Base-by-base conservation (phyloP, 805 yeast species). In the Lipomyces starkeyi region DNA sequence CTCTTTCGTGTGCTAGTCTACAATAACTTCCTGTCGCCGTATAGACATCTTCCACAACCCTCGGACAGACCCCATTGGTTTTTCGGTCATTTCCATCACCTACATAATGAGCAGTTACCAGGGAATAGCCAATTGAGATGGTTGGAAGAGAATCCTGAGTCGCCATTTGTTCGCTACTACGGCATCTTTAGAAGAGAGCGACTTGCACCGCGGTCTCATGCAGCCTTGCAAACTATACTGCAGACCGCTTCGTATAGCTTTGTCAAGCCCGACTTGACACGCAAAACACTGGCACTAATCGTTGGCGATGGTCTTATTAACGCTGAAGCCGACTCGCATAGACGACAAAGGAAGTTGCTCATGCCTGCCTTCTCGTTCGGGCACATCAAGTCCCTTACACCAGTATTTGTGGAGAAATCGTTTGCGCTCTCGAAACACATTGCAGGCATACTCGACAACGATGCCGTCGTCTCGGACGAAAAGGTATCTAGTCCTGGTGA, bases 271-370 rank as follows among this genome's bases (percentile, higher is more conserved):
- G 8, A 17, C 1, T 13, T 14, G 11, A 53, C 68, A 29, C 63
- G 62, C 11, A 27, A 52, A 35, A n/a, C 11, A 17, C 58, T 69
- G 27, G 62, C 22, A 0, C 11, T 43, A 55, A 34, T 65, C 52
- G 11, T 66, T 29, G 71, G 71, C 2, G 61, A 60, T 25, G 71
- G 71, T n/a, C n/a, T 68, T n/a, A 57, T 68, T 11, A 22, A n/a
- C n/a, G 65, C 67, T 13, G 71, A 68, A 29, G 67, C 65, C n/a
- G 69, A 68, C 29, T 22, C 34, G 6, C 71, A 68, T 17, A 68
- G 52, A 27, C 64, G 70, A 14, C 69, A 66, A 57, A 53, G 70
- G 52, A 59, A 62, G 40, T 59, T 68, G 34, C 37, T 68, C 25
- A 54, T 32, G 13, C 69, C 66, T 13, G 67, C 71, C 29, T 65